Conservation (phyloP, 2,329 filamentous ascomycete genomes). For the Cryphonectria carpinicola region DNA sequence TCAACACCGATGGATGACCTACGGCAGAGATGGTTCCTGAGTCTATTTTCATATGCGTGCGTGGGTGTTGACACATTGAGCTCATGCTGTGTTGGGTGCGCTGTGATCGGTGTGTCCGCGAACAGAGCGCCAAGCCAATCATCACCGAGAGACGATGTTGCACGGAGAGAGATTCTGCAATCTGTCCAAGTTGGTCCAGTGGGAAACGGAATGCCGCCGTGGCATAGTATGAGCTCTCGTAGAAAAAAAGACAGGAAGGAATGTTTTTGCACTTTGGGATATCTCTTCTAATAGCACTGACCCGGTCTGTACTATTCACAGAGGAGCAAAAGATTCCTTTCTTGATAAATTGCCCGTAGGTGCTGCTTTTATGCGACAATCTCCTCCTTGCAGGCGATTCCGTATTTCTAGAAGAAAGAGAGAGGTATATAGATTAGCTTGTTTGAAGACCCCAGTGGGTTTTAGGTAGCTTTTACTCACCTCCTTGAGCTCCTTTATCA, state of each 20-base stretch:
- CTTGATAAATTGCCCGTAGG: not conserved
- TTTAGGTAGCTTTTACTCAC: constrained; percentile 33
- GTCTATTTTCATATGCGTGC: not conserved
- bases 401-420: not conserved
- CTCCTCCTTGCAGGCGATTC: constrained; percentile 12
- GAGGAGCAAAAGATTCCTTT: not conserved
- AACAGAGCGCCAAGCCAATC: not conserved
- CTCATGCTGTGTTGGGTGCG: not conserved
- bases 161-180: not conserved
- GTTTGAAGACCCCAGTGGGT: too few relatives aligned
- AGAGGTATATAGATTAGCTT: not conserved
- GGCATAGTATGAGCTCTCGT: too few relatives aligned
- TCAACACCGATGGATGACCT: too few relatives aligned
- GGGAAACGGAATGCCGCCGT: not conserved
- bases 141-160: not conserved
- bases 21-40: not conserved
- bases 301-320: not conserved
- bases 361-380: not conserved
- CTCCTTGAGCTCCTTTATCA: constrained; percentile 79
- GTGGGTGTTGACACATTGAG: not conserved
- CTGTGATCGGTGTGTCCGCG: not conserved
- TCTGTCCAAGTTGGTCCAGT: not conserved
- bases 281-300: not conserved
- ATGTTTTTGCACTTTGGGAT: not conserved
- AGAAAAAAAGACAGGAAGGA: too few relatives aligned